These are phyloP conservation scores for Tilletia walkeri DNA, from an alignment of 1,284 basidiomycete species.

Conservation along the genomic window DNA sequence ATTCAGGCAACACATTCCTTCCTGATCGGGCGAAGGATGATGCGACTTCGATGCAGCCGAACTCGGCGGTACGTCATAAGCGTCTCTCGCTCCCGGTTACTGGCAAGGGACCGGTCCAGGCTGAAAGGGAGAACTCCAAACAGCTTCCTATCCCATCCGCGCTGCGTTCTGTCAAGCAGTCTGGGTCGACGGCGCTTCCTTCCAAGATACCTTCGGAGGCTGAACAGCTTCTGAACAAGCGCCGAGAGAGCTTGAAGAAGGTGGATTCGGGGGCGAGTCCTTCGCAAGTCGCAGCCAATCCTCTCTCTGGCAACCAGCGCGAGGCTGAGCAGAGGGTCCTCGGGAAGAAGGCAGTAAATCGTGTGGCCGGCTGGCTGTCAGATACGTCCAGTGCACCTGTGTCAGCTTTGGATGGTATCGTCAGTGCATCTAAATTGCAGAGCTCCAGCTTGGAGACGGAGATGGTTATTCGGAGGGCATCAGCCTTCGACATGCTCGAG, in stretches of 20 bases:
- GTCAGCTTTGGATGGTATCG: not conserved
- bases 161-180: constrained; percentile 21
- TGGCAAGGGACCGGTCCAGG: not conserved
- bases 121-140: not conserved
- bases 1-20: not conserved
- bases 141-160: not conserved
- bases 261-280: not conserved
- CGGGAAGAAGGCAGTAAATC: constrained; percentile 18
- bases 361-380: constrained; percentile 42
- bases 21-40: not conserved
- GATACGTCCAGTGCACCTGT: constrained; percentile 25
- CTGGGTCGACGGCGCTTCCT: not conserved
- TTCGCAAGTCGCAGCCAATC: not conserved
- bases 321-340: constrained; percentile 26
- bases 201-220: not conserved
- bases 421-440: not conserved
- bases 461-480: not conserved
- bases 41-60: not conserved
- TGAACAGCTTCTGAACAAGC: not conserved
- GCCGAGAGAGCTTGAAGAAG: constrained; percentile 11
- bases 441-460: not conserved
- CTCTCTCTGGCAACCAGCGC: constrained; percentile 22
- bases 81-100: not conserved
- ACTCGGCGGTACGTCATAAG: not conserved
- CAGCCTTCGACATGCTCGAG: constrained; percentile 25